A percentile compares a stretch with the other conserved stretches of the same genome.
Conservation (phyloP, 2,329 filamentous ascomycete species). For the Mycosphaerella arachidis region DNA sequence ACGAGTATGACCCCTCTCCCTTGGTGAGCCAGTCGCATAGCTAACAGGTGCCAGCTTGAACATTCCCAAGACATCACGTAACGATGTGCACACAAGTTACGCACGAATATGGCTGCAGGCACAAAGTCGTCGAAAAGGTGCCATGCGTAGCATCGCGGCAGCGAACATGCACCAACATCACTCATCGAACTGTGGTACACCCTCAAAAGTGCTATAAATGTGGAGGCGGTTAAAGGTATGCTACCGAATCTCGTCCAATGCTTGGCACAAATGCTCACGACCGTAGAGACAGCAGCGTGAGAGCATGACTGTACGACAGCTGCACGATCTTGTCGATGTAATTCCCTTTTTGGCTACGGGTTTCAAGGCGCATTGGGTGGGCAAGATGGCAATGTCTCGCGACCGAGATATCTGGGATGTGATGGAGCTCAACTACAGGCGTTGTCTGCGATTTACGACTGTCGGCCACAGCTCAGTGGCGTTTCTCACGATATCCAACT, state of each 20-base stretch:
- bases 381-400: slow-evolving; percentile 5
- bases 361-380: neutral
- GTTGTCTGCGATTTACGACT: neutral
- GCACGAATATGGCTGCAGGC: slow-evolving; percentile 45
- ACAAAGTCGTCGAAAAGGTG: slow-evolving; percentile 41
- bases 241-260: neutral
- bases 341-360: neutral
- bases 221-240: slow-evolving; percentile 36
- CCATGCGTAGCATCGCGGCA: slow-evolving; percentile 45
- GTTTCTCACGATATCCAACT: neutral
- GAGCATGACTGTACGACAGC: neutral
- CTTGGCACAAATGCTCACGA: neutral
- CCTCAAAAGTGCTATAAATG: slow-evolving; percentile 46
- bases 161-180: slow-evolving; percentile 38
- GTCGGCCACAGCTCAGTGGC: neutral
- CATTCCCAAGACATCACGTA: neutral
- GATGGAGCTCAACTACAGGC: neutral
- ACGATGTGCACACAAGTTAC: slow-evolving; percentile 46
- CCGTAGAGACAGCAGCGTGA: neutral
- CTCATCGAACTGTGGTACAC: slow-evolving; percentile 44
- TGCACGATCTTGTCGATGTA: neutral
- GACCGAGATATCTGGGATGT: neutral
- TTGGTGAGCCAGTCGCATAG: neutral
- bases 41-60: neutral
- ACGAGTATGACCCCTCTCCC: neutral